Evolutionary conservation across 73 alveolate genomes (phyloP), one percentile per base, ranked within the genome.

Genomic region (Effrenium voratum): DNA sequence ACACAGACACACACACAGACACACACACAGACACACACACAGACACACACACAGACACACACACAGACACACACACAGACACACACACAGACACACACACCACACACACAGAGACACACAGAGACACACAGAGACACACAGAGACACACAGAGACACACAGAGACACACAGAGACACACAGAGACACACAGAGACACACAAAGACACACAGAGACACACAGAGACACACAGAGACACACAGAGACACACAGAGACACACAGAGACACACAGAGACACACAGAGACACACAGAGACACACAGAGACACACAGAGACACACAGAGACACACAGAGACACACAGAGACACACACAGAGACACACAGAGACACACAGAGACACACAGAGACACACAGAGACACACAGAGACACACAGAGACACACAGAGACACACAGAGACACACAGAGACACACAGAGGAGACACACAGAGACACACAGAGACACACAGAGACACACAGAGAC

Each of bases 1-100:
- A 66, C 79, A 75, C 86, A 75, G 86, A 75, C 86, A 75, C 86
- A 75, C 40, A 75, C 86, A 75, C 86, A 75, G 86, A 75, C 86
- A 75, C 86, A 75, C 40, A 75, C 86, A 75, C 86, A 75, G 57
- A 75, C 86, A 75, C 86, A 75, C 40, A 75, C 86, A 75, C 57
- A 75, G 55, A 75, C 52, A 36, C 86, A 75, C 57, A 75, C 30
- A 36, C 57, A 75, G n/a, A 75, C 52, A 36, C 86, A 75, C 19
- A 36, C 86, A 75, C 86, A 36, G 43, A 75, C 57, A 36, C 57
- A 75, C 57, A 75, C 52, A 36, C 86, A 75, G 55, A 75, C 57
- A 75, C 86, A 36, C 57, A 75, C 86, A 75, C 86, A 75, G 86
- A 75, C 57, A 75, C 86, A 36, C 40, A 75, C 86, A 75, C 52